These are phyloP conservation scores for Panellus pusillus DNA, from an alignment of 768 basidiomycete species.

Conservation along the genomic window DNA sequence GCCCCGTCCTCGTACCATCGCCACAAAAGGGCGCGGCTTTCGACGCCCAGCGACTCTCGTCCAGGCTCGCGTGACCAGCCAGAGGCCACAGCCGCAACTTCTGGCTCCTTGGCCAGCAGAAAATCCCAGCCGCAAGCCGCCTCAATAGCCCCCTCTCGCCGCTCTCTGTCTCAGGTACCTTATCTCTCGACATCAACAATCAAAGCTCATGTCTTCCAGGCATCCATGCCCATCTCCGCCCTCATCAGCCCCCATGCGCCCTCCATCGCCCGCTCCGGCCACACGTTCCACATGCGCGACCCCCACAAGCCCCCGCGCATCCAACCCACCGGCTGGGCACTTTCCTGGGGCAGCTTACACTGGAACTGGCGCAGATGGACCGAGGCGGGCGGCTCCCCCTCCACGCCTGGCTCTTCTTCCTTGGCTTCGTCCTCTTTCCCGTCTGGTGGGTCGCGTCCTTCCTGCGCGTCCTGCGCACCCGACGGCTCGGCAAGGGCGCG, in stretches of 20 bases:
- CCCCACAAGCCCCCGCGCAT: conserved; percentile 43
- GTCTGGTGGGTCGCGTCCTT: conserved; percentile 55
- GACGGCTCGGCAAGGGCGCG: conserved; percentile 43
- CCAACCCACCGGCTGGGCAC: conserved; percentile 42
- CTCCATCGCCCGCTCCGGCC: conserved; percentile 39
- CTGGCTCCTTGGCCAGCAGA: conserved; percentile 20
- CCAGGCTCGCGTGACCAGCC: conserved; percentile 11
- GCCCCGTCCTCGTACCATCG: conserved; percentile 22
- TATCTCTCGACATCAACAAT: no score
- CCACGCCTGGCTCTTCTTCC: conserved; percentile 57
- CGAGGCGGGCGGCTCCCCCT: conserved; percentile 30
- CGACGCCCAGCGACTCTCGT: conserved; percentile 15
- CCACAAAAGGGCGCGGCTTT: conserved; percentile 21
- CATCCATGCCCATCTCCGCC: conserved; percentile 22
- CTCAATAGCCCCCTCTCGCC: conserved; percentile 18
- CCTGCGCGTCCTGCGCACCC: conserved; percentile 41
- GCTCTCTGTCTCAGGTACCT: conserved; percentile 3
- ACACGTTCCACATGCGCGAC: conserved; percentile 56
- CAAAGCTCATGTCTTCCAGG: conserved; percentile 4
- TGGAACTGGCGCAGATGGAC: conserved; percentile 27
- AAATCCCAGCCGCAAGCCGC: background rate
- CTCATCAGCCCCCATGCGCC: conserved; percentile 54
- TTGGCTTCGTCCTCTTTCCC: conserved; percentile 54
- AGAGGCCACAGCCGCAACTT: conserved; percentile 14
- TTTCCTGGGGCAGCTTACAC: conserved; percentile 36